A percentile compares a stretch with the other conserved stretches of the same genome.
phyloP scores from a whole-genome alignment of 106 monocot species.

The Phalaenopsis aphrodite region DNA sequence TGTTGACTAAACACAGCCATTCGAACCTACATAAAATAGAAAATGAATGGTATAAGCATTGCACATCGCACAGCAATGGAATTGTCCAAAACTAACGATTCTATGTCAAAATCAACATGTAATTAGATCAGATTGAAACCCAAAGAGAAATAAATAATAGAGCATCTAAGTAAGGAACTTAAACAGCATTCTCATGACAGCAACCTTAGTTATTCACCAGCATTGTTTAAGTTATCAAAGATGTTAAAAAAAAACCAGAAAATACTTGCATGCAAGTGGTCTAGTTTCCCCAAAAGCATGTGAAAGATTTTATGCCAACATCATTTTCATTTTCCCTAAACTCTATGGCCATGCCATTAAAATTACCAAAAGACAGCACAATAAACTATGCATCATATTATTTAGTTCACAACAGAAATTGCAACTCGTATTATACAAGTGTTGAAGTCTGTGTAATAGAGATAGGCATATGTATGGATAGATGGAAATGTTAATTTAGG shows the following conservation, averaged over 20 bases:
- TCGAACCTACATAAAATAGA: slow-evolving; percentile 56
- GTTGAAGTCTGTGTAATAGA: background rate
- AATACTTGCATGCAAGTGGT: too few species aligned
- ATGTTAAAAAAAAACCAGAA: too few species aligned
- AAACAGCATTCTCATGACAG: too few species aligned
- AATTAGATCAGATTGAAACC: background rate
- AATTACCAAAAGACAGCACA: background rate
- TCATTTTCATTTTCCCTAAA: background rate
- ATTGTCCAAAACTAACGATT: background rate
- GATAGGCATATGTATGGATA: background rate
- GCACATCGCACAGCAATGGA: background rate
- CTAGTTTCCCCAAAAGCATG: too few species aligned
- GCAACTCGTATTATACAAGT: background rate
- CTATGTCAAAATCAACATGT: background rate
- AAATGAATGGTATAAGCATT: background rate
- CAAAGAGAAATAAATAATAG: background rate
- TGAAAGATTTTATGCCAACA: background rate
- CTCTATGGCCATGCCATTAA: background rate
- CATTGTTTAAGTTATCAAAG: too few species aligned
- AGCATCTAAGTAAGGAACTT: background rate
- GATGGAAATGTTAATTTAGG: background rate
- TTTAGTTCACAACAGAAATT: background rate
- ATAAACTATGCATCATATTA: too few species aligned
- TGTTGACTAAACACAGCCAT: slow-evolving; percentile 99
- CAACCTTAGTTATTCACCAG: too few species aligned